Conservation (phyloP, 129 eudicot genomes). For the Lactuca sativa region DNA sequence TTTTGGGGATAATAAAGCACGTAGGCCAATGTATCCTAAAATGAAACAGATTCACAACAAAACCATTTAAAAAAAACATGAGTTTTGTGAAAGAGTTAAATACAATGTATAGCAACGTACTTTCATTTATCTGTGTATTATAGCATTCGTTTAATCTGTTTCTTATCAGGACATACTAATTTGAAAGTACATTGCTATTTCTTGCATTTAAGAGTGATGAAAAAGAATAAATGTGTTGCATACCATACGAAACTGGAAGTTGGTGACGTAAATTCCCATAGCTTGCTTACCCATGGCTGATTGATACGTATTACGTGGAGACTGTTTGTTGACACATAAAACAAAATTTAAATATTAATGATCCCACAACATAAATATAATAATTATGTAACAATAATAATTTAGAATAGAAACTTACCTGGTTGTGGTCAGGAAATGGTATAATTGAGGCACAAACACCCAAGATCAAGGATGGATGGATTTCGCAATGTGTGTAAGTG, state of each 20-base stretch:
- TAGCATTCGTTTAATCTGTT: too few relatives aligned
- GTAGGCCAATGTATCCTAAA: conserved; percentile 94
- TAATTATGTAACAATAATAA: not conserved
- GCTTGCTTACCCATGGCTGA: conserved; percentile 99
- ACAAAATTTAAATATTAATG: not conserved
- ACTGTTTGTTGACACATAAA: conserved; percentile 39
- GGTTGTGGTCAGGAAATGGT: conserved; percentile 97
- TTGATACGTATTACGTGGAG: conserved; percentile 98
- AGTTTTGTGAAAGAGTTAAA: too few relatives aligned
- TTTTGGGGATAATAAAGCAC: conserved; percentile 97
- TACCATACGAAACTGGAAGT: conserved; percentile 94
- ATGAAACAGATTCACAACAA: not conserved
- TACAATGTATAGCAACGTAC: too few relatives aligned
- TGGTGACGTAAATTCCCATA: conserved; percentile 95
- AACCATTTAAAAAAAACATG: not conserved
- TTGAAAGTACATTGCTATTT: not conserved
- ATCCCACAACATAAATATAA: not conserved
- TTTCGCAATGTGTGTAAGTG: conserved; percentile 93
- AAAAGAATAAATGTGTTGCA: conserved; percentile 3
- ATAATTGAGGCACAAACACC: conserved; percentile 99
- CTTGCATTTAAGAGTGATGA: too few relatives aligned
- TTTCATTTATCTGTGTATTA: too few relatives aligned
- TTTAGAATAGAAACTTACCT: conserved; percentile 37
- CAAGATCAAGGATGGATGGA: conserved; percentile 87
- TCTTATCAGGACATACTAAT: too few relatives aligned